Evolutionary conservation across 306 rosid genomes (phyloP), one percentile per base, ranked within the genome.

Genomic region (Elaeagnus macrophylla): DNA sequence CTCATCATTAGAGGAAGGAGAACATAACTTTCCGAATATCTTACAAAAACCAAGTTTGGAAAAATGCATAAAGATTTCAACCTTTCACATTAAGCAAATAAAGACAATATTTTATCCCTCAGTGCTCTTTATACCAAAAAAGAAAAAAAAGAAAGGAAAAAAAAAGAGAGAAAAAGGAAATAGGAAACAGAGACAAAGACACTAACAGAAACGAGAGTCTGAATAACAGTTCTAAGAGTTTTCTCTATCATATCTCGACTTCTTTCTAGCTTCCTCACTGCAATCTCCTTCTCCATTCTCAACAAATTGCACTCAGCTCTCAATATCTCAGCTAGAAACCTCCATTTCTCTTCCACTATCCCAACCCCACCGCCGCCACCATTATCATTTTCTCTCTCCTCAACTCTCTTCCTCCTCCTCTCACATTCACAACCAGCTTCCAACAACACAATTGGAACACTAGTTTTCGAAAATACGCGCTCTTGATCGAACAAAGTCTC

Each of bases 271-370:
- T 82, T 91, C 74, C 79, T 87, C 10, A 76, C 67, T 0, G 78
- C 82, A 67, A 87, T 78, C 67, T 85, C 93, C 39, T 79, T 91
- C 79, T 91, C 96, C 95, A 91, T 91, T 48, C 93, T 82, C 82
- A 91, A 56, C 70, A 91, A 58, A 61, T 82, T 91, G 53, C 99
- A 91, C 77, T 91, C 99, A 0, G 96, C 95, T 51, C 96, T 91
- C 82, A 91, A 56, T 84, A 86, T 84, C 67, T 91, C 99, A 0
- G 87, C 93, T 65, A 84, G 93, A 78, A 91, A 84, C 80, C 86
- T 77, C 95, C 99, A 86, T 52, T 80, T 87, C 53, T 82, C 87
- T 65, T 84, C 95, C 39, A 78, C 94, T 64, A 68, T 51, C 13
- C 10, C 72, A 54, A 51, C 56, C 68, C 14, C 53, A 17, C 39